A percentile compares a stretch with the other conserved stretches of the same genome.
Conservation (phyloP, 2,329 filamentous ascomycete species). For the Talaromyces marneffei region DNA sequence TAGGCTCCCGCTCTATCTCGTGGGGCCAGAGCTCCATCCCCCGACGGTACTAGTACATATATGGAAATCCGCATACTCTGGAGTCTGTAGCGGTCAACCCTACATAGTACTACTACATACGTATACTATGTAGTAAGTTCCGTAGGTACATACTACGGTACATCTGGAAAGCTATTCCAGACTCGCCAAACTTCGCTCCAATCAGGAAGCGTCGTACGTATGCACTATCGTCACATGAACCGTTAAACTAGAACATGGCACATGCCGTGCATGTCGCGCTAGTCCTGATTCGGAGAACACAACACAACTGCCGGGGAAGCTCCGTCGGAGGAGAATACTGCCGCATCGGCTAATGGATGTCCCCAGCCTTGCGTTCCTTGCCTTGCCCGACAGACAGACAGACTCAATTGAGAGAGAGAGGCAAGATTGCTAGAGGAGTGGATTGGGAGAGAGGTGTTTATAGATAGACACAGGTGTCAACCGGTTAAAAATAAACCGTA, state of each 20-base stretch:
- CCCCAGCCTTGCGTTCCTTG: too few species aligned
- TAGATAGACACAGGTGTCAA: too few species aligned
- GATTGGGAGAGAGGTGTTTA: too few species aligned
- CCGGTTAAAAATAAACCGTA: too few species aligned
- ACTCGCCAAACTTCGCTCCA: neutral
- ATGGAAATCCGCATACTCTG: neutral
- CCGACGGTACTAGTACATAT: neutral
- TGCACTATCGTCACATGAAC: neutral
- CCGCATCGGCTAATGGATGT: neutral
- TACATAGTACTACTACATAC: too few species aligned
- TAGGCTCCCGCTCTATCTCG: too few species aligned
- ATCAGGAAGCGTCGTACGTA: neutral
- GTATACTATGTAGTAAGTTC: too few species aligned
- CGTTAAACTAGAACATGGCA: neutral
- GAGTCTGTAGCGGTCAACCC: neutral
- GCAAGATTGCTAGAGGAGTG: too few species aligned
- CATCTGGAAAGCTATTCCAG: neutral
- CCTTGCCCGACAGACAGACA: too few species aligned
- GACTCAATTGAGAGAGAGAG: too few species aligned
- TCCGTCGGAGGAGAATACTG: neutral
- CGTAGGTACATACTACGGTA: too few species aligned
- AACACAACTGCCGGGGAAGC: neutral
- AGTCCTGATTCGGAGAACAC: neutral
- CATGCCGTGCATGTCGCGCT: neutral
- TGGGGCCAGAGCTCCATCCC: too few species aligned